Evolutionary conservation across 495 filamentous ascomycete species (phyloP), one percentile per base, ranked within the genome.

Genomic region (Aspergillus conjunctus): DNA sequence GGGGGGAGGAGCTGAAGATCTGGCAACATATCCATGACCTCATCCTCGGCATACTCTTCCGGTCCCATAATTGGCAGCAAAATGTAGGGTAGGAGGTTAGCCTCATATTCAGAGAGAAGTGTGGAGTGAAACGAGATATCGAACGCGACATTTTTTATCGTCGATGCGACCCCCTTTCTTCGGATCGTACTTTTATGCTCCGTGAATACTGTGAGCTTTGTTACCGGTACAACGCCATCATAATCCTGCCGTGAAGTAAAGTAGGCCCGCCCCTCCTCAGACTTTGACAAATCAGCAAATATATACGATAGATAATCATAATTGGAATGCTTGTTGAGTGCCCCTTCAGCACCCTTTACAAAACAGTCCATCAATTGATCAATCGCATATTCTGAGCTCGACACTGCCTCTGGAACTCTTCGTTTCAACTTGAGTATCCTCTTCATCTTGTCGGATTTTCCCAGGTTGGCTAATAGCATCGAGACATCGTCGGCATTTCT

Each of bases 321-420:
- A 70, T 90, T 84, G 63, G 92, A 91, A n/a, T 88, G 58, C 66
- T 90, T 87, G 77, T 98, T 98, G 68, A 93, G 90, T 3, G 77
- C 75, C 1, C 87, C 88, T 57, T 90, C 87, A 4, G 89, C 86
- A 12, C 93, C 93, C 74, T 91, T 92, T 57, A 98, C 95, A 69
- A 98, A 98, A 67, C 93, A 88, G 71, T 97, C 94, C 66, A 98
- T 87, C 18, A 98, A 77, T 69, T 98, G 95, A 70, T 96, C 91
- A 52, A 97, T 85, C 12, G 88, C 89, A 44, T 85, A 77, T 32
- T 86, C 79, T 4, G 89, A 88, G 6, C 69, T 79, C 4, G 92
- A 92, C 20, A 88, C 77, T 22, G 83, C 79, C 15, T 81, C 80
- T 7, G 88, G 87, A 39, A 67, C 53, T 10, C 85, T 71, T 51